Percentiles rank a stretch among this genome's conserved stretches.
Evolutionary conservation across 2,329 filamentous ascomycete genomes (phyloP).

Genomic region (Fusarium torulosum): DNA sequence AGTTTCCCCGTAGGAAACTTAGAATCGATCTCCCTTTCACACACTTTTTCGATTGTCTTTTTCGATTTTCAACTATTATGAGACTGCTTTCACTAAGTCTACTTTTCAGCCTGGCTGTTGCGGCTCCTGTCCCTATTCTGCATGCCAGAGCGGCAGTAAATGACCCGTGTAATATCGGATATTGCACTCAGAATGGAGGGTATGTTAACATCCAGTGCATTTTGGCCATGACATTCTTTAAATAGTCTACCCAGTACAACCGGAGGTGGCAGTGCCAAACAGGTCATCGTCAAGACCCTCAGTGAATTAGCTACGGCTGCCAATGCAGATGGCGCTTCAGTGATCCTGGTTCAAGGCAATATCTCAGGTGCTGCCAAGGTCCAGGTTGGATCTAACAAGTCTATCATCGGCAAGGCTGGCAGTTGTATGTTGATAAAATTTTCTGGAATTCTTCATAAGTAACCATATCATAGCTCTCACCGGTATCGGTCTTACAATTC

Average conservation of each 20-base stretch:
- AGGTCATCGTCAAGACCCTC: conserved; percentile 36
- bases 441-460: too few relatives aligned
- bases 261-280: conserved; percentile 28
- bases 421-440: conserved; percentile 32
- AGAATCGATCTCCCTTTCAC: too few relatives aligned
- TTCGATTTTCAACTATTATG: background rate
- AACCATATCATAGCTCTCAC: conserved; percentile 15
- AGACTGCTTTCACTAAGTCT: background rate
- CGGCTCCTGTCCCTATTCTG: conserved; percentile 16
- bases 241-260: conserved; percentile 18
- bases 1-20: too few relatives aligned
- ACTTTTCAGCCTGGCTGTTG: conserved; percentile 10
- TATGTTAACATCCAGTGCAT: background rate
- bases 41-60: too few relatives aligned
- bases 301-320: conserved; percentile 35
- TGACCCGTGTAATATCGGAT: conserved; percentile 33
- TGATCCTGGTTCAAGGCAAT: conserved; percentile 40
- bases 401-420: conserved; percentile 41
- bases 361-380: conserved; percentile 46
- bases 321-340: conserved; percentile 14
- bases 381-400: conserved; percentile 41
- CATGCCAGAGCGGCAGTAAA: conserved; percentile 24
- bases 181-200: conserved; percentile 45
- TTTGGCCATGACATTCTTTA: rapidly evolving
- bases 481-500: conserved; percentile 37